A percentile compares a stretch with the other conserved stretches of the same genome.
Conservation (phyloP, 768 basidiomycete genomes). For the Boletus tylopilopsis region DNA sequence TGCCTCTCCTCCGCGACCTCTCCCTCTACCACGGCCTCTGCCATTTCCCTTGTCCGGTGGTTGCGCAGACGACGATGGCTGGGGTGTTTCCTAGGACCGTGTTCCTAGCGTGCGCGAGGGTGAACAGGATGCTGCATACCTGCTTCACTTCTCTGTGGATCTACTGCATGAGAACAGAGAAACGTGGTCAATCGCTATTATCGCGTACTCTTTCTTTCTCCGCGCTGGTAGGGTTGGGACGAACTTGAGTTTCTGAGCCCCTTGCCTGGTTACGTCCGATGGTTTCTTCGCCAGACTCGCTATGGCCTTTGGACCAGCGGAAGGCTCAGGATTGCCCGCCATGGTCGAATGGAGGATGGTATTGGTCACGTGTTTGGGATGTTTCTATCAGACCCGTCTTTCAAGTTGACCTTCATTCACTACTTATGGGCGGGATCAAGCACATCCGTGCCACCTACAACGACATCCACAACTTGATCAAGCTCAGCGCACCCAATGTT, state of each 20-base stretch:
- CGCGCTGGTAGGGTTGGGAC: constrained; percentile 72
- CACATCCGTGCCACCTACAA: constrained; percentile 83
- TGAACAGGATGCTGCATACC: constrained; percentile 37
- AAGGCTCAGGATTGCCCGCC: constrained; percentile 16
- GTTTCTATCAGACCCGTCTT: background rate
- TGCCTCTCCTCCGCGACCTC: constrained; percentile 52
- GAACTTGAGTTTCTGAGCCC: constrained; percentile 76
- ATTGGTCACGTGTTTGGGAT: constrained; percentile 17
- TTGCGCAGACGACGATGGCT: constrained; percentile 30
- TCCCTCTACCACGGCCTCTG: constrained; percentile 44
- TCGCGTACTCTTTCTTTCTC: constrained; percentile 74
- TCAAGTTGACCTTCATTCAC: constrained; percentile 1
- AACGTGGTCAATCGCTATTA: constrained; percentile 10
- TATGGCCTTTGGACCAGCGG: constrained; percentile 56
- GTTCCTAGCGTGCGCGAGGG: constrained; percentile 1
- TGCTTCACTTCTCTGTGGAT: constrained; percentile 57
- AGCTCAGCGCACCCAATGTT: constrained; percentile 60
- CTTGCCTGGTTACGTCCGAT: constrained; percentile 67
- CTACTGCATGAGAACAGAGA: constrained; percentile 12
- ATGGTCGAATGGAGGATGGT: constrained; percentile 6
- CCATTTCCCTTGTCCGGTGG: constrained; percentile 41
- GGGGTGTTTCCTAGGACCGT: constrained; percentile 44
- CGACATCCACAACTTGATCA: constrained; percentile 88
- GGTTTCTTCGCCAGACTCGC: constrained; percentile 71
- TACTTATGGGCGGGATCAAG: constrained; percentile 44